Evolutionary conservation across 2,329 filamentous ascomycete genomes (phyloP), one percentile per base, ranked within the genome.

Genomic region (Ascochyta clinopodiicola): DNA sequence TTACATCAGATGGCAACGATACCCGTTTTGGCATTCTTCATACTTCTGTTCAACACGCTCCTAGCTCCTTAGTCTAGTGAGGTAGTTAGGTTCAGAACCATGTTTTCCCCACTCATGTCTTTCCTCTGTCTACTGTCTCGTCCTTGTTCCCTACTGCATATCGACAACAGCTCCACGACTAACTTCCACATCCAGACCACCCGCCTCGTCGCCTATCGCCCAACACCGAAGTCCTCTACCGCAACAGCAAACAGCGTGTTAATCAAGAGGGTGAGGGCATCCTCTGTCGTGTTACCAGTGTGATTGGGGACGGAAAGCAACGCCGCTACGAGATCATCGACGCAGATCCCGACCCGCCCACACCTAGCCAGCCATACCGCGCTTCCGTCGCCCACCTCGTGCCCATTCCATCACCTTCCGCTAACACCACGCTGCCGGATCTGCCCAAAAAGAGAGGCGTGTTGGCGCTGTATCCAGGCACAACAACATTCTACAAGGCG

Each of bases 231-330:
- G 80, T 82, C 42, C 79, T 82, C 68, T 82, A 81, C 69, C 78
- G 80, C 48, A 79, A 81, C 44, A 75, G 76, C 60, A 77, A 78
- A 73, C 75, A 67, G 35, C 69, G 70, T 43, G 56, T 61, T 38
- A 65, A 58, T 43, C 62, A 64, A 17, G 80, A 82, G 67, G 80
- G 80, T 63, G 80, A 82, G 70, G 80, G 80, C 54, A 82, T 82
- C 31, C 74, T 82, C 21, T 82, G 80, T 67, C 75, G 76, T 49
- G 78, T 82, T 38, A 82, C 80, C 5, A 72, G 72, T 29, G 79
- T 82, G n/a, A 81, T 82, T 24, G 80, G 80, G 54, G 80, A 82
- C 60, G 80, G 80, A 53, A 82, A 82, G 58, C 80, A 82, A 63
- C 78, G 80, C 22, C 79, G 80, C 56, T 82, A 82, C 70, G 80